Base-by-base conservation (phyloP, 352 stramenopile species). In the Phytophthora tubulina region DNA sequence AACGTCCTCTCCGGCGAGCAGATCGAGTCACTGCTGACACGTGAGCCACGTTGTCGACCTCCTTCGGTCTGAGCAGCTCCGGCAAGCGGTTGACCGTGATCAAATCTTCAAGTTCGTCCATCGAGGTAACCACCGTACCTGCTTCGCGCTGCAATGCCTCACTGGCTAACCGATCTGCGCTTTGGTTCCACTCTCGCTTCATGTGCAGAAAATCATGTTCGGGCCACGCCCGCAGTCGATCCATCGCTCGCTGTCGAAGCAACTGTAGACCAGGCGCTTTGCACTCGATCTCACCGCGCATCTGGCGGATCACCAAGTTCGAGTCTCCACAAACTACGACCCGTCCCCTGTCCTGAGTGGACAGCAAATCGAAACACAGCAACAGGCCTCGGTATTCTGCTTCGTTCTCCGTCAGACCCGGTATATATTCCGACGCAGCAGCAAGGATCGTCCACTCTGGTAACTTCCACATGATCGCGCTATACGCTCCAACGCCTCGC, bases 381-480 rank as follows among this genome's bases (percentile, higher is more conserved):
- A 21, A 21, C 21, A 21, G 21, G 21, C 21, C 21, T 21, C 21
- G 21, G 21, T 21, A 21, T 21, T 21, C 21, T 21, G 1, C 21
- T 21, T 21, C 21, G 21, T 21, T 21, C 21, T 1, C 21, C 21
- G 21, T 21, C 21, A 21, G 21, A 21, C 21, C 21, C 21, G 21
- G 21, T 21, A 21, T 21, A 1, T 21, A 21, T 21, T 41, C 10
- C 36, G 36, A 41, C 36, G 6, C 36, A 17, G 52, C 7, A 68
- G 32, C 0, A 73, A 1, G 54, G 53, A 17, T 74, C 70, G 17
- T 74, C 44, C 0, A 57, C 0, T 45, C 65, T 0, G 65, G 61
- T 3, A 62, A 10, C 10, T 63, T 55, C 71, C 65, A 75, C 1
- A 74, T 10, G 2, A 71, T 36, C 0, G 53, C 44, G 6, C 54